Base-by-base conservation (phyloP, 179 eudicot species). In the Gypsophila paniculata region DNA sequence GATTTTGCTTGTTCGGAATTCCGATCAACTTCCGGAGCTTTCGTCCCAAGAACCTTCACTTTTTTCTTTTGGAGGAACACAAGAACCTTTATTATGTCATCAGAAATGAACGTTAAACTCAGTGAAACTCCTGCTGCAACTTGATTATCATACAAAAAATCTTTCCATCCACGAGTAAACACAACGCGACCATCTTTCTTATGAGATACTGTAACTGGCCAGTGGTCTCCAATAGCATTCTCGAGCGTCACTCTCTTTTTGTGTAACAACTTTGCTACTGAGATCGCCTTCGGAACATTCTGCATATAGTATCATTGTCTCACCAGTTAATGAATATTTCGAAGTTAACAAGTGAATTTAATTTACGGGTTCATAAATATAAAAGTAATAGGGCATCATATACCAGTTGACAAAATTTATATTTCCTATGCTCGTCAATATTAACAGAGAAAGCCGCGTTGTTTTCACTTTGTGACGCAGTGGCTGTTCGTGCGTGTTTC, bases 391-490 rank as follows among this genome's bases (percentile, higher is more conserved):
- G 57, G 21, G 22, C 14, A 12, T 17, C 5, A 52, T 3, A 32
- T 71, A 79, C 82, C 73, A 75, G 64, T 62, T 66, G 72, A 5
- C 4, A 0, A 66, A 75, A 79, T 36, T 79, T 78, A 65, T 79
- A 65, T 18, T 4, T 71, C 70, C 58, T 75, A 23, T 23, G 7
- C 59, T 52, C 22, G 75, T 71, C 63, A 15, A 79, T 75, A 22
- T 54, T 75, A 25, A 79, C 49, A 14, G 82, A 66, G 76, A 75
- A 71, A 71, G 58, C 0, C 54, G 39, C 10, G 25, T 17, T 29
- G 55, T 26, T 60, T 71, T 61, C 44, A 19, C 38, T 42, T 8
- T 60, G 17, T 8, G 54, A 71, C 25, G 57, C 44, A 23, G 32
- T 60, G 65, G 73, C n/a, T 53, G 76, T 10, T 36, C 61, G 72